Conservation (phyloP, 257 asterid genomes). For the Eucommia ulmoides region DNA sequence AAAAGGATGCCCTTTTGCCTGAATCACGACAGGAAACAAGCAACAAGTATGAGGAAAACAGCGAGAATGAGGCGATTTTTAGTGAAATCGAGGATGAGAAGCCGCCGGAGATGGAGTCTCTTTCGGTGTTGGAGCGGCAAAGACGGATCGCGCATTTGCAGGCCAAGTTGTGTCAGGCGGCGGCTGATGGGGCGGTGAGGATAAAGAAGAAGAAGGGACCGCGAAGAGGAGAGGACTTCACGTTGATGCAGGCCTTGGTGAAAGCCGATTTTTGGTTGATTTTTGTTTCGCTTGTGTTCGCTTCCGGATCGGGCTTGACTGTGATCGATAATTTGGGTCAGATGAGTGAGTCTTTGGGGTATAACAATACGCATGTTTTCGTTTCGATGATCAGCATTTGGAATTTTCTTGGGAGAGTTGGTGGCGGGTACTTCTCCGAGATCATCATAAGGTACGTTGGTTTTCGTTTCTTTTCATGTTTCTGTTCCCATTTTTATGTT, state of each 20-base stretch:
- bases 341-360: slow-evolving; percentile 27
- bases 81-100: slow-evolving; percentile 31
- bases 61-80: slow-evolving; percentile 20
- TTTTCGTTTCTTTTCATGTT: no score
- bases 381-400: slow-evolving; percentile 37
- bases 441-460: slow-evolving; percentile 18
- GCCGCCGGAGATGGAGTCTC: slow-evolving; percentile 20
- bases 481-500: no score
- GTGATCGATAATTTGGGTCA: slow-evolving; percentile 32
- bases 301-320: slow-evolving; percentile 34
- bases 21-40: slow-evolving; percentile 17
- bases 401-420: slow-evolving; percentile 33
- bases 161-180: slow-evolving; percentile 31
- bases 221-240: slow-evolving; percentile 30
- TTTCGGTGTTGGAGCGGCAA: slow-evolving; percentile 21
- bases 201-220: slow-evolving; percentile 26
- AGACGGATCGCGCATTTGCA: slow-evolving; percentile 31
- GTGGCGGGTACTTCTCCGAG: slow-evolving; percentile 38
- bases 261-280: slow-evolving; percentile 38
- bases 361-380: slow-evolving; percentile 23
- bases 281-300: slow-evolving; percentile 21
- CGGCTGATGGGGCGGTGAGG: slow-evolving; percentile 35
- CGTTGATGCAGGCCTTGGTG: slow-evolving; percentile 25
- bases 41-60: slow-evolving; percentile 7
- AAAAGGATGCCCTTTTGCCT: slow-evolving; percentile 23